These are phyloP conservation scores for Neoboletus subvelutipes DNA, from an alignment of 768 basidiomycete genomes.

Conservation along the genomic window DNA sequence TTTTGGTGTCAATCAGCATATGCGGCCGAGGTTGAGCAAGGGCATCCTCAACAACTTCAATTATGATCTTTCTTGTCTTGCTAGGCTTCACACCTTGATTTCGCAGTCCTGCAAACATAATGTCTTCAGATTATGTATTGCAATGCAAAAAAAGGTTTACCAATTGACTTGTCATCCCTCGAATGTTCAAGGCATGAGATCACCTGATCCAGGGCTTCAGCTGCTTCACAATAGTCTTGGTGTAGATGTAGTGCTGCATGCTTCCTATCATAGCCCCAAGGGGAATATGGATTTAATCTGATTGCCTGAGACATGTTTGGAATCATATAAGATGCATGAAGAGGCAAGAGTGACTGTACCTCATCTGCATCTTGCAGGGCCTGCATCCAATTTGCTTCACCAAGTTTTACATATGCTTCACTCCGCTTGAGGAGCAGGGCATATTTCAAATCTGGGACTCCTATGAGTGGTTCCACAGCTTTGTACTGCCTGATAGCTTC, in stretches of 20 bases:
- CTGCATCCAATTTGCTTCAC: not conserved
- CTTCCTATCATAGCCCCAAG: not conserved
- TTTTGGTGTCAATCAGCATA: conserved; percentile 15
- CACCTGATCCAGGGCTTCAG: not conserved
- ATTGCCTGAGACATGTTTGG: not conserved
- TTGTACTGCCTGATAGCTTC: conserved; percentile 19
- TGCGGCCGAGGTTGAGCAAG: conserved; percentile 8
- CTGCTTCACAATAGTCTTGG: not conserved
- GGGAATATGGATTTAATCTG: not conserved
- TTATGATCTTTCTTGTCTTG: not conserved
- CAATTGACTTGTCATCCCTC: not conserved
- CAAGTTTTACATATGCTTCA: conserved; percentile 1
- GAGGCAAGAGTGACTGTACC: not conserved
- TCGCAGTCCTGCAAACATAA: conserved; percentile 6
- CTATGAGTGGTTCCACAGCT: conserved; percentile 8
- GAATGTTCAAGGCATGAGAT: not conserved
- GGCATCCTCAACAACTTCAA: not conserved
- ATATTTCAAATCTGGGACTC: not conserved
- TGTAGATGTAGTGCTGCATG: not conserved
- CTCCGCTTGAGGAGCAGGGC: conserved; percentile 17
- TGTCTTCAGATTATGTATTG: not conserved
- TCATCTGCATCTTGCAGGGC: conserved; percentile 18
- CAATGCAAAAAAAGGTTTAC: not conserved
- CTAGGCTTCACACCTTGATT: conserved; percentile 2
- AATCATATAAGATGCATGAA: not conserved